Base-by-base conservation (phyloP, 345 rosid genomes). In the Aethionema arabicum region DNA sequence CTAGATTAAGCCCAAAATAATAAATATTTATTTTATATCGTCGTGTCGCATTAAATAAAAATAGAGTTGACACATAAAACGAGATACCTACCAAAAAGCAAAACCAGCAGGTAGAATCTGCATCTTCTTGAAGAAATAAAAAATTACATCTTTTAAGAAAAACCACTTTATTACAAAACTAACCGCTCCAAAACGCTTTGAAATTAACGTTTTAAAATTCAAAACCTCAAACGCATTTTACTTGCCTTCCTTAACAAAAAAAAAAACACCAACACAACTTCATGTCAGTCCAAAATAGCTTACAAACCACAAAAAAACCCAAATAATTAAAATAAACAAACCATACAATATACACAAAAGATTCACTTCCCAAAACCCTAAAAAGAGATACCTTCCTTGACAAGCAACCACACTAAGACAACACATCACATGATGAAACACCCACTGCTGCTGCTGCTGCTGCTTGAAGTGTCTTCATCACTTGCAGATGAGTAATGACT, bases 41-140 rank as follows among this genome's bases (percentile, higher is more conserved):
- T 11, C 4, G 63, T 27, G 53, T 56, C 59, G 35, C 59, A 70
- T 50, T 70, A 56, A 70, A 70, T 70, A 42, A 68, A 35, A 5
- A 6, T n/a, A 49, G 59, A 40, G 59, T 63, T 63, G 59, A 56
- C 74, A 33, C 74, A 9, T 63, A 63, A 11, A 63, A 70, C 69
- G 74, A 70, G 74, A 70, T 16, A 70, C 74, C 65, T 63, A 70
- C 74, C 36, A 30, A 48, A 59, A 63, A 41, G 9, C 57, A 62
- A 21, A 21, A 45, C 58, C 12, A 63, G 69, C 69, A 56, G 65
- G 69, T 70, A 65, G 74, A 70, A 63, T 56, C 27, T 21, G 27
- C 27, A 64, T 63, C 69, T 63, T 63, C 27, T 70, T 55, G 15
- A 33, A 65, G 29, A 7, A 53, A 56, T 63, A 27, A 69, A 63